phyloP scores from a whole-genome alignment of 306 rosid genomes.

The Trifolium subterraneum region DNA sequence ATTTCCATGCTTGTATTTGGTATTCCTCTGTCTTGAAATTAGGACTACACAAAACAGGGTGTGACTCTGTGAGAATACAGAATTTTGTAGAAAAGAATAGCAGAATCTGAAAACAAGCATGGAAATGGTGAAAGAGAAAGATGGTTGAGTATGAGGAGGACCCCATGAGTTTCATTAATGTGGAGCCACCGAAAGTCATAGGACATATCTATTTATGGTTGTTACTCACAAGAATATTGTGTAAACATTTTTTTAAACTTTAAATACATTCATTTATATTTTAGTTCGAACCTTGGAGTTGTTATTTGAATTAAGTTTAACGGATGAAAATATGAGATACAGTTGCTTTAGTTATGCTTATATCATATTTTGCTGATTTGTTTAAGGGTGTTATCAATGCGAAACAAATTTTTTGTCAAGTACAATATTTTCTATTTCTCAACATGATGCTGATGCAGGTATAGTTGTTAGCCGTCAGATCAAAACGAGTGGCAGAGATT shows the following conservation, averaged over 20 bases:
- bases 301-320: constrained; percentile 28
- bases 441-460: too few species aligned
- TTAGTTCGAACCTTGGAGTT: constrained; percentile 7
- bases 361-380: constrained; percentile 4
- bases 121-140: constrained; percentile 64
- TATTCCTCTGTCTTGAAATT: constrained; percentile 11
- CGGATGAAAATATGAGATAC: constrained; percentile 23
- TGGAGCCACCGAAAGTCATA: constrained; percentile 46
- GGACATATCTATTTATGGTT: constrained; percentile 39
- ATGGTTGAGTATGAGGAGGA: constrained; percentile 54
- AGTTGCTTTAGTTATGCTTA: constrained; percentile 19
- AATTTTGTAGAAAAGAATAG: constrained; percentile 42
- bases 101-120: constrained; percentile 69
- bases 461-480: too few species aligned
- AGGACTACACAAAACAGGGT: neutral
- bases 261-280: constrained; percentile 43
- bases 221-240: constrained; percentile 26
- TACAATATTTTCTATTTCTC: neutral
- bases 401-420: neutral
- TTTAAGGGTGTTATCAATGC: neutral
- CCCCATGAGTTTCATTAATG: constrained; percentile 74
- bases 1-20: constrained; percentile 85
- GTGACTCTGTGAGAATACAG: neutral
- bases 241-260: constrained; percentile 29
- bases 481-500: too few species aligned